Base-by-base conservation (phyloP, 2,329 filamentous ascomycete genomes). In the Aureobasidium lini region DNA sequence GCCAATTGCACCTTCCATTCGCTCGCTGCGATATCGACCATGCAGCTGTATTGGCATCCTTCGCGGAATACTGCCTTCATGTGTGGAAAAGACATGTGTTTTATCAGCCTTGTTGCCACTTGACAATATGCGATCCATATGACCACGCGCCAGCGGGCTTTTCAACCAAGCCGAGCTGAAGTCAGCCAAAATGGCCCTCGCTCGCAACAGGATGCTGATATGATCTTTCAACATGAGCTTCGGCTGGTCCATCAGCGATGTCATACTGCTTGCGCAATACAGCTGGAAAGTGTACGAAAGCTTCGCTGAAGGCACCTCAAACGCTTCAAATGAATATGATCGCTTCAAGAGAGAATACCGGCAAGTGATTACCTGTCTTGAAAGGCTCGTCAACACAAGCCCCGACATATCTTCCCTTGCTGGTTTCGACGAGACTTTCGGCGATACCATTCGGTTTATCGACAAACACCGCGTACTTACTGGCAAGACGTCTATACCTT, bases 211-310 rank as follows among this genome's bases (percentile, higher is more conserved):
- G 28, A 13, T 31, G 13, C 49, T 13, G 2, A 7, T 42, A 42
- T 13, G 7, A 11, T 18, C 23, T 53, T 10, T 40, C 49, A 37
- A 3, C 52, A 56, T 56, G 39, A 56, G 37, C 39, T 56, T 56
- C n/a, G 52, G 52, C 28, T 56, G 52, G 52, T 43, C 39, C 11
- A 44, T 44, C 52, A 29, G 52, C 16, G 52, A 44, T 36, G 31
- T 56, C 28, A 36, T 44, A 13, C 28, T 56, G 39, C 39, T 44
- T 2, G 52, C 39, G 11, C 37, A 56, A 29, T 56, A 43, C 23
- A 43, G 52, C 10, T 56, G 40, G 39, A 56, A 56, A 8, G 40
- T 56, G 15, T 53, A 53, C n/a, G 36, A 53, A 8, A 53, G 49
- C 47, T 49, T 53, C 29, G 34, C 49, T 8, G 49, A 53, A 6